Evolutionary conservation across 2,329 filamentous ascomycete genomes (phyloP).

Genomic region (Paracorniculantispora psalliotae): DNA sequence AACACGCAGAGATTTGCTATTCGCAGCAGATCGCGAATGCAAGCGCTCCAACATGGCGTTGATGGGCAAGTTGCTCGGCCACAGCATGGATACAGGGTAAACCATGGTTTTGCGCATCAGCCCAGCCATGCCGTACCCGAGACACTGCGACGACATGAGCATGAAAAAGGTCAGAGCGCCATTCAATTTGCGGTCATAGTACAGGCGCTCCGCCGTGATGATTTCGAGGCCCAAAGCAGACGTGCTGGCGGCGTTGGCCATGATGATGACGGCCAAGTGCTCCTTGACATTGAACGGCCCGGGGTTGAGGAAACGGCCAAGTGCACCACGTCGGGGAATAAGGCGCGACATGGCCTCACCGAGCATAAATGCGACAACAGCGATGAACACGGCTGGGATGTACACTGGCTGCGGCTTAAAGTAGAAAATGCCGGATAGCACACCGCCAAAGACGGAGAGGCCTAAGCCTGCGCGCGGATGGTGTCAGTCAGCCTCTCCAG

Average conservation of each 20-base stretch:
- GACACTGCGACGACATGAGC: constrained; percentile 41
- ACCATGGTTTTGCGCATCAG: constrained; percentile 41
- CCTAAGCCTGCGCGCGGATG: neutral
- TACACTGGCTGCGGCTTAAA: constrained; percentile 11
- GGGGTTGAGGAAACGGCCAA: constrained; percentile 23
- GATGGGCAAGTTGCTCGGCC: constrained; percentile 25
- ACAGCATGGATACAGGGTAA: constrained; percentile 41
- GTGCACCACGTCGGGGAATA: neutral
- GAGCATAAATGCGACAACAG: constrained; percentile 8
- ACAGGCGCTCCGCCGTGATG: constrained; percentile 42
- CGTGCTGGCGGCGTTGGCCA: constrained; percentile 37
- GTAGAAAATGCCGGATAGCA: constrained; percentile 8
- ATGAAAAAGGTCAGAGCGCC: constrained; percentile 38
- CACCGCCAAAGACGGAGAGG: constrained; percentile 9
- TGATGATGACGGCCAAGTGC: constrained; percentile 34
- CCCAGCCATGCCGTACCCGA: constrained; percentile 46
- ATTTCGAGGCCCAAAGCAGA: constrained; percentile 30
- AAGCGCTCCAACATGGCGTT: constrained; percentile 26
- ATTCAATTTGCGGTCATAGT: constrained; percentile 37
- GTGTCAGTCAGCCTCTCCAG: neutral
- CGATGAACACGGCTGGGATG: constrained; percentile 11
- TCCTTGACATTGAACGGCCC: constrained; percentile 25
- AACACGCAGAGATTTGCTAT: constrained; percentile 33
- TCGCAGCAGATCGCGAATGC: constrained; percentile 26
- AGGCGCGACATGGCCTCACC: constrained; percentile 5